Base-by-base conservation (phyloP, 83 land plant genomes). In the Diphasiastrum complanatum region DNA sequence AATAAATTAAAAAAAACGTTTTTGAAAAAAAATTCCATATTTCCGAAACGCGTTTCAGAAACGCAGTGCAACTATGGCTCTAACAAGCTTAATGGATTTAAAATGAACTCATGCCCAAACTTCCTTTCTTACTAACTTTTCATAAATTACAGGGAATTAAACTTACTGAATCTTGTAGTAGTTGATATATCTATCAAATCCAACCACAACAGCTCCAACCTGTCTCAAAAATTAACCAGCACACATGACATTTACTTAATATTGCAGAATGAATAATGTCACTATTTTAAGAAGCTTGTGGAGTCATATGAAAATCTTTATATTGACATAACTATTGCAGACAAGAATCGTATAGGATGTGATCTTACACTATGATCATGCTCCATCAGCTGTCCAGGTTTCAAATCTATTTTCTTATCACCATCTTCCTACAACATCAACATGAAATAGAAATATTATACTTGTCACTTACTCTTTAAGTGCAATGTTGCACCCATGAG, bases 161-260 rank as follows among this genome's bases (percentile, higher is more conserved):
- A 77, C 85, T 79, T 71, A 92, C 99, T 93, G 99, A 31, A 93
- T 61, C 68, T 93, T 93, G 77, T 83, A 86, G 73, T 89, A 93
- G 75, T 93, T 93, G 55, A 93, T 72, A 62, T 85, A 85, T 20
- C 85, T 84, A 66, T 93, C 99, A 64, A 93, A 89, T 57, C 99
- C 99, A 61, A 89, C 98, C 52, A 92, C 99, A 30, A 93, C 99
- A 63, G 99, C 99, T 12, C 96, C 99, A 67, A 93, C 99, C 96
- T 92, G 70, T n/a, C n/a, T n/a, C 70, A 35, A 29, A 40, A 32
- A 33, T 12, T 12, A 22, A 20, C 6, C 12, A 22, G 18, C 28
- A 10, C 48, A 20, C 41, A 33, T 27, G 20, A 43, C 6, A 45
- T 14, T 8, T 11, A 18, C 23, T 58, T 20, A 63, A 51, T 23